Percentiles rank a stretch among this genome's conserved stretches.
Evolutionary conservation across 2,329 filamentous ascomycete species (phyloP).

Genomic region (Curvularia verruculosa): DNA sequence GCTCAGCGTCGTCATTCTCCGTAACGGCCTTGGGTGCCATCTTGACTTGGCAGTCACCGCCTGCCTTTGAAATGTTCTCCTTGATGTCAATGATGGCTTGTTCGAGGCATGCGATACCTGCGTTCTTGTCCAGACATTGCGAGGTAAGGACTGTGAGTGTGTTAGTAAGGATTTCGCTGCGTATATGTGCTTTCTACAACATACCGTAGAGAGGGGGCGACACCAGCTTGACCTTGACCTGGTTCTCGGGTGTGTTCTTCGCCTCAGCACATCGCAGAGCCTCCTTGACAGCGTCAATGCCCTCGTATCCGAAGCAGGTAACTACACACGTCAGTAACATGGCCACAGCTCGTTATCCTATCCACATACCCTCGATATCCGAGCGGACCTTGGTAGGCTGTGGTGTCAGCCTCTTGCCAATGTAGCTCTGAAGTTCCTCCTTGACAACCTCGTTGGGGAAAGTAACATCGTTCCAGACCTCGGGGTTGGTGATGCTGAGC

Average conservation of each 20-base stretch:
- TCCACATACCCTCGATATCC: constrained; percentile 77
- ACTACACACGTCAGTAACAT: constrained; percentile 31
- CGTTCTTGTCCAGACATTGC: constrained; percentile 90
- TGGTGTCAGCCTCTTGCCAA: constrained; percentile 93
- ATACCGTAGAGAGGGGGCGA: constrained; percentile 83
- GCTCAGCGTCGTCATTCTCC: constrained; percentile 95
- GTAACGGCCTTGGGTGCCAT: constrained; percentile 99
- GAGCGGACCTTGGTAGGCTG: constrained; percentile 99
- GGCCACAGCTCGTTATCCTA: constrained; percentile 61
- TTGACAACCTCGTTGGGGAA: constrained; percentile 86
- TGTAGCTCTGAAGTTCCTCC: constrained; percentile 92
- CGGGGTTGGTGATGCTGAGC: constrained; percentile 96
- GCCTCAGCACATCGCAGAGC: constrained; percentile 90
- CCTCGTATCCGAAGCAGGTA: constrained; percentile 77
- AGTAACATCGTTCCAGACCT: constrained; percentile 90
- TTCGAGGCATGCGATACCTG: constrained; percentile 83
- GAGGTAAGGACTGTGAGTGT: constrained; percentile 74
- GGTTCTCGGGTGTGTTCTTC: constrained; percentile 87
- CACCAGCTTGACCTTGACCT: constrained; percentile 98
- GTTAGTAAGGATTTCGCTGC: constrained; percentile 20
- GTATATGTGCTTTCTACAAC: background rate
- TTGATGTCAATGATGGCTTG: constrained; percentile 89
- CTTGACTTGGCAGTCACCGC: constrained; percentile 85
- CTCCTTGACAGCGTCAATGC: constrained; percentile 96
- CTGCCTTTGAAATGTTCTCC: constrained; percentile 75